Evolutionary conservation across 495 filamentous ascomycete species (phyloP).

Genomic region (Lentithecium fluviatile): DNA sequence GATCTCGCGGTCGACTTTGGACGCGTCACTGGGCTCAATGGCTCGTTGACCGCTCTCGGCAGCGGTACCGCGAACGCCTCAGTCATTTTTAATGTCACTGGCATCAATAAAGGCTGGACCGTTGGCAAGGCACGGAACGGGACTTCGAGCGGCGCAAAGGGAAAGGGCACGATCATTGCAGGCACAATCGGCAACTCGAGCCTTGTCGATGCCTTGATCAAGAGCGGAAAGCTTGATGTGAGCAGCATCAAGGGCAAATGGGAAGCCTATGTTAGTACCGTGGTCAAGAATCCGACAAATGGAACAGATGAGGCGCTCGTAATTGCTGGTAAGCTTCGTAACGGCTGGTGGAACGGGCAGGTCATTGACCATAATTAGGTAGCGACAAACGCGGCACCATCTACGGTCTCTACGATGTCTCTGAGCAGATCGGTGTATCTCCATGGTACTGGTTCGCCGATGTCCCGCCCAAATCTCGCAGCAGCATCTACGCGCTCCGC

Average conservation of each 20-base stretch:
- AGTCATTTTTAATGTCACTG: slow-evolving; percentile 44
- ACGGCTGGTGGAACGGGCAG: not conserved
- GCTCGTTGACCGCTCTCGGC: slow-evolving; percentile 45
- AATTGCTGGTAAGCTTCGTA: slow-evolving; percentile 53
- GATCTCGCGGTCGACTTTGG: slow-evolving; percentile 72
- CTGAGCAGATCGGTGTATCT: slow-evolving; percentile 73
- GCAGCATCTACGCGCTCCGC: slow-evolving; percentile 55
- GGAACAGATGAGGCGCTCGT: slow-evolving; percentile 62
- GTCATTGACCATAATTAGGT: slow-evolving; percentile 36
- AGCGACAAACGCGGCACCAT: slow-evolving; percentile 68
- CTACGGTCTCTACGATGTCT: slow-evolving; percentile 71
- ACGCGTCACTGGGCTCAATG: slow-evolving; percentile 62
- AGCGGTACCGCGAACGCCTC: slow-evolving; percentile 42
- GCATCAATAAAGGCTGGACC: slow-evolving; percentile 32
- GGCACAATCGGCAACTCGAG: slow-evolving; percentile 66
- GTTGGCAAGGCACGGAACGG: slow-evolving; percentile 10
- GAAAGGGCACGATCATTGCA: slow-evolving; percentile 58
- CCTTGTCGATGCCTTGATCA: slow-evolving; percentile 58
- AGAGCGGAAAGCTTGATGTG: slow-evolving; percentile 56
- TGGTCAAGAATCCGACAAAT: slow-evolving; percentile 59
- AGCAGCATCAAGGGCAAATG: slow-evolving; percentile 59
- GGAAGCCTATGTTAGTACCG: slow-evolving; percentile 64
- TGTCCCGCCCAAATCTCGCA: slow-evolving; percentile 55
- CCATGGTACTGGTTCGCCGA: slow-evolving; percentile 80
- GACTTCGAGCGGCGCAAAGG: slow-evolving; percentile 2